Evolutionary conservation across 108 stramenopile species (phyloP).

Genomic region (Schizochytrium sp.): DNA sequence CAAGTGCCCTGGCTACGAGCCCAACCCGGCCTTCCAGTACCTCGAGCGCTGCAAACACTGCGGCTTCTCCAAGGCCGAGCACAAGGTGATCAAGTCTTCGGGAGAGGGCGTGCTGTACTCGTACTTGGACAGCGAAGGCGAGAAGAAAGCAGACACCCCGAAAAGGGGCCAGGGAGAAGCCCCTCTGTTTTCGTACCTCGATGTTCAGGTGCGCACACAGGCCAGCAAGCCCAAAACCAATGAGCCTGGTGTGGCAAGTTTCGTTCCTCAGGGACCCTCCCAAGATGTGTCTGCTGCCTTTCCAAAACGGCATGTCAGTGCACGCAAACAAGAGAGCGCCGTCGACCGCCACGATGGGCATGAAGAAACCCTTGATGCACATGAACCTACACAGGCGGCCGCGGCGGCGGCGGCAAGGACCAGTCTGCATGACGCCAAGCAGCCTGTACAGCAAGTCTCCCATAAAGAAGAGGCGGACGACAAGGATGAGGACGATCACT

Average conservation of each 20-base stretch:
- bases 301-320: no score
- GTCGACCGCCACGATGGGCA: no score
- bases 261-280: neutral
- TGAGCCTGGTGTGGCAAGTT: neutral
- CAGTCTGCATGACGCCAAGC: no score
- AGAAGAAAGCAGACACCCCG: neutral
- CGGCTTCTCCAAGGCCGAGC: neutral
- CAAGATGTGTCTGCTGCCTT: no score
- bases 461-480: no score
- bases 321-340: no score
- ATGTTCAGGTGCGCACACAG: neutral
- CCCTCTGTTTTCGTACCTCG: neutral
- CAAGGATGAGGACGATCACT: no score
- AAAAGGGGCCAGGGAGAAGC: neutral
- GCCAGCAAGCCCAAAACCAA: neutral
- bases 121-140: neutral
- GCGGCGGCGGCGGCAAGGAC: no score
- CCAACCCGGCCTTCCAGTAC: neutral
- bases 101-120: neutral
- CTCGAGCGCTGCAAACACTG: slow-evolving; percentile 9
- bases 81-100: neutral
- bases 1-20: slow-evolving; percentile 17
- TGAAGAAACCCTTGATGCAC: no score
- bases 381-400: no score
- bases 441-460: no score